Evolutionary conservation across 441 rosid species (phyloP), one percentile per base, ranked within the genome.

Genomic region (Populus hybrid): DNA sequence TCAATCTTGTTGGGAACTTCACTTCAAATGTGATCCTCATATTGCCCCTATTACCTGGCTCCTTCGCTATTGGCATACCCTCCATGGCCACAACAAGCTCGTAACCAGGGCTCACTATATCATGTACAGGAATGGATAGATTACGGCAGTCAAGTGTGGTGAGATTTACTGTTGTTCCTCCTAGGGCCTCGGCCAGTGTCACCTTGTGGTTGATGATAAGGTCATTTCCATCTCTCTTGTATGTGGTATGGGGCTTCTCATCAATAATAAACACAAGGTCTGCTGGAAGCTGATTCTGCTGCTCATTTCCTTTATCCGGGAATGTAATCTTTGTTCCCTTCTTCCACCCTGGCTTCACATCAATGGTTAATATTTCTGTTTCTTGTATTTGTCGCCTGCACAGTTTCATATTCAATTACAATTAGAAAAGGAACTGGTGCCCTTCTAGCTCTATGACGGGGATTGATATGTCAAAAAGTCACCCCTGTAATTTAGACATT

Each of bases 271-370:
- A 94, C 66, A 90, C 92, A 8, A 95, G 91, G 76, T 95, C 99
- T 20, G 99, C 99, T 57, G 99, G 93, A 54, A 91, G 91, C 38
- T 90, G 99, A 81, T 91, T 90, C 70, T 86, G 84, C 86, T 88
- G 97, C 84, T 95, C 98, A 7, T 95, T 95, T 35, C 98, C 99
- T 83, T 95, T 95, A 70, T 93, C 98, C 0, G 92, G 94, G 85
- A 95, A 95, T 16, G 94, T 93, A 24, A 95, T 87, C 85, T 93
- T 95, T 3, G 98, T 95, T 46, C 99, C 98, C 78, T 90, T 94
- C 86, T 95, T 95, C 99, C 98, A 93, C 21, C 99, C 97, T 0
- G 97, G 99, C 86, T 94, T 94, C 77, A 94, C 97, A 42, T 85
- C 97, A 54, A 92, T 94, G 5, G 91, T 91, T 50, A 95, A 67